phyloP scores from a whole-genome alignment of 2,329 filamentous ascomycete genomes.

The Apiospora pterosperma region DNA sequence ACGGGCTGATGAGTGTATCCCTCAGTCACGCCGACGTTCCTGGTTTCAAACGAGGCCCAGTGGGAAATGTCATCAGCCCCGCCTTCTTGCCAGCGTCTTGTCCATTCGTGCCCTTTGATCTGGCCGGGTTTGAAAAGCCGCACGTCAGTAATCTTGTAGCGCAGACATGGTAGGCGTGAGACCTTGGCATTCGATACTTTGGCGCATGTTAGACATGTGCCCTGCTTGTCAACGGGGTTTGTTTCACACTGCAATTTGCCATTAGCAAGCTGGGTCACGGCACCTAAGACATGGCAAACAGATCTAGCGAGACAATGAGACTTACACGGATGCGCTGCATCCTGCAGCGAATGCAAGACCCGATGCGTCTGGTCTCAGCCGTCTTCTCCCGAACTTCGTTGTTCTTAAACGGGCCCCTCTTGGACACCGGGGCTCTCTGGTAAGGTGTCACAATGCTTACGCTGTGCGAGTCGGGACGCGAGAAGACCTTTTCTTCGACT shows the following conservation, averaged over 20 bases:
- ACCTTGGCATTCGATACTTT: slow-evolving; percentile 48
- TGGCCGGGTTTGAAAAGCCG: slow-evolving; percentile 56
- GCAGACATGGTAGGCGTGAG: slow-evolving; percentile 53
- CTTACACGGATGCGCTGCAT: slow-evolving; percentile 61
- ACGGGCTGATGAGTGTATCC: slow-evolving; percentile 48
- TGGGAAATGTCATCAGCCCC: slow-evolving; percentile 52
- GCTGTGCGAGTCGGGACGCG: slow-evolving; percentile 10
- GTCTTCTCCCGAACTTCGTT: slow-evolving; percentile 49
- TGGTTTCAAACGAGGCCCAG: slow-evolving; percentile 52
- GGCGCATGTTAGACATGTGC: slow-evolving; percentile 51
- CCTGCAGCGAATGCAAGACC: slow-evolving; percentile 57
- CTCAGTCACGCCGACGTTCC: slow-evolving; percentile 48
- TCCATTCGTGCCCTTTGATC: slow-evolving; percentile 58
- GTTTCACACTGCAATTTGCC: slow-evolving; percentile 44
- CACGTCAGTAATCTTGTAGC: slow-evolving; percentile 59
- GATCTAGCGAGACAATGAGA: slow-evolving; percentile 8
- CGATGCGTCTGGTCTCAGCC: slow-evolving; percentile 54
- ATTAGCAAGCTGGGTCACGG: neutral
- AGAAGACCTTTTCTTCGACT: slow-evolving; percentile 14
- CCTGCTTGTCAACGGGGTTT: slow-evolving; percentile 43
- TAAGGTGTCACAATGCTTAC: slow-evolving; percentile 26
- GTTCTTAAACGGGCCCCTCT: slow-evolving; percentile 53
- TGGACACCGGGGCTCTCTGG: slow-evolving; percentile 33
- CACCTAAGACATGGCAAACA: neutral
- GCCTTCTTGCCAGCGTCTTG: slow-evolving; percentile 53